Evolutionary conservation across 2,329 filamentous ascomycete genomes (phyloP).

Genomic region (Bipolaris sorokiniana): DNA sequence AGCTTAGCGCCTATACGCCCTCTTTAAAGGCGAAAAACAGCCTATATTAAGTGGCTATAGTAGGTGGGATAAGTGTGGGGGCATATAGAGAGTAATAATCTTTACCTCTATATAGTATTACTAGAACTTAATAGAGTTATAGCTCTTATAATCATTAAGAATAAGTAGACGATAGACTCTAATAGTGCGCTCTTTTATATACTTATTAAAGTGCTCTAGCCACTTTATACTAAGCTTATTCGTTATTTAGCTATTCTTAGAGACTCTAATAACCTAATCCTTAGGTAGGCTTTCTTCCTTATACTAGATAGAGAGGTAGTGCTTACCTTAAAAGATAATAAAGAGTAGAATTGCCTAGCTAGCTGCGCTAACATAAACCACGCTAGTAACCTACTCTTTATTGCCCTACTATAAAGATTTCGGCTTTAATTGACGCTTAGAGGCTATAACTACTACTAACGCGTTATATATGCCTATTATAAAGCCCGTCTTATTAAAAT

Average conservation of each 20-base stretch:
- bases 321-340: background rate
- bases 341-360: background rate
- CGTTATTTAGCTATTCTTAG: background rate
- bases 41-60: background rate
- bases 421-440: background rate
- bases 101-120: background rate
- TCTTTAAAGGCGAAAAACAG: background rate
- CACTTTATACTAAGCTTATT: background rate
- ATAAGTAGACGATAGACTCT: background rate
- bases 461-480: too few relatives aligned
- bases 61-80: too few relatives aligned
- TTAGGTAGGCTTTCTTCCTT: too few relatives aligned
- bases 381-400: background rate
- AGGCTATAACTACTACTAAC: background rate
- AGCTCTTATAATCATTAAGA: background rate
- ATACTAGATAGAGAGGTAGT: background rate
- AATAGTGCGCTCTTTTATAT: background rate
- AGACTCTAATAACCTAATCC: too few relatives aligned
- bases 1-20: background rate
- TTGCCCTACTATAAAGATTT: background rate
- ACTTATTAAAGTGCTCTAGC: background rate
- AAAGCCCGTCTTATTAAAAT: background rate
- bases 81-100: background rate
- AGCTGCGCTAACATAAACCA: background rate
- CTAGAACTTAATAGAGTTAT: background rate